A percentile compares a stretch with the other conserved stretches of the same genome.
Evolutionary conservation across 108 stramenopile species (phyloP).

Genomic region (Chaetoceros muelleri): DNA sequence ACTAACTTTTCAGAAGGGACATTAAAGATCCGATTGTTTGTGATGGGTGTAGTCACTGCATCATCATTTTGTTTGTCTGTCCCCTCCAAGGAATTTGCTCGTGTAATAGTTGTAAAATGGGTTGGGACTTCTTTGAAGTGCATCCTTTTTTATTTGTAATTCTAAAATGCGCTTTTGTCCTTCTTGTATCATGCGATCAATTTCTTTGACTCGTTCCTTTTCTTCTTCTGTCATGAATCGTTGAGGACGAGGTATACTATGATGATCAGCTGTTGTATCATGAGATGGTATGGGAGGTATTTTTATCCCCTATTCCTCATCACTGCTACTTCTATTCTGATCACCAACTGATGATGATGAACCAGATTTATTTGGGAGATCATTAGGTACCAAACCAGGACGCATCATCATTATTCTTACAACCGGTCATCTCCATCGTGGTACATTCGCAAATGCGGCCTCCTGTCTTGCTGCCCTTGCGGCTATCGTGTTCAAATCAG

Average conservation of each 20-base stretch:
- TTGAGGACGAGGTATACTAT: no score
- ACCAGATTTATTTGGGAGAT: no score
- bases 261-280: not conserved
- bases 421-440: no score
- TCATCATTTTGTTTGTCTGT: conserved; percentile 10
- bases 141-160: conserved; percentile 77
- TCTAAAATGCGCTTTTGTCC: conserved; percentile 44
- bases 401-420: not conserved
- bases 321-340: not conserved
- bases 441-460: not conserved
- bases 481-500: conserved; percentile 4
- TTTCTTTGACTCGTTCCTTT: conserved; percentile 56
- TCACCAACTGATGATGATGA: no score
- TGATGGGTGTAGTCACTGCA: conserved; percentile 19
- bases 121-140: conserved; percentile 62
- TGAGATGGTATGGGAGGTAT: no score
- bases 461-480: conserved; percentile 5
- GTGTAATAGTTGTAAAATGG: conserved; percentile 72
- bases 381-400: not conserved
- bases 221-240: no score
- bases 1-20: conserved; percentile 70
- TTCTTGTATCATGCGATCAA: conserved; percentile 48
- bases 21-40: conserved; percentile 47
- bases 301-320: not conserved
- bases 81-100: not conserved